Evolutionary conservation across 495 filamentous ascomycete genomes (phyloP), one percentile per base, ranked within the genome.

Genomic region (Podospora appendiculata): DNA sequence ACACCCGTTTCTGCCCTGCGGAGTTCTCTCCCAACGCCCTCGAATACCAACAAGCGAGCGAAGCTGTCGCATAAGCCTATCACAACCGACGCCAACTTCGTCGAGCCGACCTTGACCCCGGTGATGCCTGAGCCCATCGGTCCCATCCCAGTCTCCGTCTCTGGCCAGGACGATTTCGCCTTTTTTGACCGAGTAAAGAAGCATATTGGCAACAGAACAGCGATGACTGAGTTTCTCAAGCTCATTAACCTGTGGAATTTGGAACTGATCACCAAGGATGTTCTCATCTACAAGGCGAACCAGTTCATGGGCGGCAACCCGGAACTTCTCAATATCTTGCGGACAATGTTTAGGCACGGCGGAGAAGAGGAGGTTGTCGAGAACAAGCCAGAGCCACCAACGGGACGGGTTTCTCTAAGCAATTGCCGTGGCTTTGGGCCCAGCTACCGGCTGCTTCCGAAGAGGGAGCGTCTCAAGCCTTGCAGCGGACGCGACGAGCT

Each of bases 101-200:
- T 94, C 32, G 90, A 89, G 40, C 91, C 93, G 1, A 93, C 87
- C 6, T 72, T 99, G 50, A 86, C 89, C 3, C 94, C 94, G 0
- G 80, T 85, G 46, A 79, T 92, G 19, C 94, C 94, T 4, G 87
- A 90, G 58, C 89, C 94, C 0, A 73, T 97, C 16, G 81, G 84
- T 10, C 89, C 92, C 1, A 82, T 81, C 0, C 81, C 82, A 1
- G 79, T 82, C 17, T 78, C 85, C 17, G 70, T 72, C 34, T 77
- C 83, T 8, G 75, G 72, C 1, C 69, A 71, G 33, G 94, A 97
- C 41, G 90, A 96, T 58, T 73, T 96, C 32, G 82, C 84, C 1
- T 96, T 96, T 68, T 99, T 99, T 54, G 94, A 99, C 45, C 83
- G 90, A 12, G 90, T 93, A 44, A 96, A 95, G 79, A 99, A 99